Base-by-base conservation (phyloP, 805 yeast species). In the Yarrowia sp. region DNA sequence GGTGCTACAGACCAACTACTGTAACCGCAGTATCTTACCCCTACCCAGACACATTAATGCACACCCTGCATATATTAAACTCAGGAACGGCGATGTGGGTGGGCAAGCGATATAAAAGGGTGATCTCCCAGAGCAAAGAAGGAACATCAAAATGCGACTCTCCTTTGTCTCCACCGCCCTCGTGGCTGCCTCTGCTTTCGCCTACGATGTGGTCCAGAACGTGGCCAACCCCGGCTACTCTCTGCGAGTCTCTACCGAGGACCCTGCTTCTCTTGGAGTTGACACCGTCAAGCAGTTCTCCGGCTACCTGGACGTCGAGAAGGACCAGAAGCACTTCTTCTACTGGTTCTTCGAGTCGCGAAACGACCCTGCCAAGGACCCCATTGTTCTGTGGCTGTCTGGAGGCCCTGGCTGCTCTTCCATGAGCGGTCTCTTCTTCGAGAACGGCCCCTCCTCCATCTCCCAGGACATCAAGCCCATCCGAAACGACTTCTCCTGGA, bases 381-480 rank as follows among this genome's bases (percentile, higher is more conserved):
- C 96, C 1, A 77, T 88, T 39, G 80, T 89, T 59, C 77, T 89
- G 67, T 88, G 94, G 93, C 78, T 88, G 69, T 87, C 87, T 70
- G 96, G 96, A 66, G 96, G 96, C 2, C 96, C 96, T 47, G 96
- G 96, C 1, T 87, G 93, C 72, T 85, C 91, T 13, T 86, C 93
- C 2, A 73, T 87, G 72, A 86, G 91, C 9, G 94, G 94, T 1
- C 78, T 87, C 65, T 85, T 87, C 70, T 87, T 87, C 70, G 94
- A 88, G 70, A 79, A 86, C 70, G 94, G 96, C 22, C 90, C 94
- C 14, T 79, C 92, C 0, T 78, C 84, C n/a, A 82, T 88, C 63
- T 80, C 79, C 62, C 72, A 81, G 2, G 64, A 63, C 22, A 71
- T 84, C 65, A 80, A 80, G 66, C 90, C 91, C 16, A 76, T 79